phyloP scores from a whole-genome alignment of 148 eudicot genomes.

The Heliosperma pusillum region DNA sequence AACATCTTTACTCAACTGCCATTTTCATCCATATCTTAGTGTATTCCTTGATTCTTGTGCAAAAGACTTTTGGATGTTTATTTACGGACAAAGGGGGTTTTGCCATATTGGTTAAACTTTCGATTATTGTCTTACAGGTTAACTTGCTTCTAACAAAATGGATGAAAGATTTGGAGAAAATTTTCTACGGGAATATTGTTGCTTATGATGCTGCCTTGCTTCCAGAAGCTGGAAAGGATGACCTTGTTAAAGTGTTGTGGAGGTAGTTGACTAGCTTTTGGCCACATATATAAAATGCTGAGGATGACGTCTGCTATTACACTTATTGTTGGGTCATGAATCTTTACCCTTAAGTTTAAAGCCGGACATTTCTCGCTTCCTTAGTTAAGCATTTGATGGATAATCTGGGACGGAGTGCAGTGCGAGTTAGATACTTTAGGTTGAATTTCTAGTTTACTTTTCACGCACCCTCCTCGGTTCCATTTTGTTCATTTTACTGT shows the following conservation, averaged over 20 bases:
- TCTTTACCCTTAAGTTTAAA: slow-evolving; percentile 3
- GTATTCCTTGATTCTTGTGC: not conserved
- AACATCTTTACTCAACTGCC: not conserved
- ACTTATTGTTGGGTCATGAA: not conserved
- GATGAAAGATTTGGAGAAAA: slow-evolving; percentile 98
- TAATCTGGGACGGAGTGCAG: not conserved
- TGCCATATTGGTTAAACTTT: not conserved
- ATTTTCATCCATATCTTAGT: not conserved
- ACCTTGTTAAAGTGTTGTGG: slow-evolving; percentile 67
- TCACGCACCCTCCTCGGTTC: not conserved
- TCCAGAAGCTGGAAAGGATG: slow-evolving; percentile 82
- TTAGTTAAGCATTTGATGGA: not conserved
- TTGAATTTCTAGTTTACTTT: not conserved
- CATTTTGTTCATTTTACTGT: not conserved
- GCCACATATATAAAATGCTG: not conserved
- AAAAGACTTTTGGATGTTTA: not conserved
- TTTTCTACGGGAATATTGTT: slow-evolving; percentile 91
- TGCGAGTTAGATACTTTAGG: not conserved
- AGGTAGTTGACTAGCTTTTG: slow-evolving; percentile 42
- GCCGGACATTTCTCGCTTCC: not conserved
- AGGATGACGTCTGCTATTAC: not conserved
- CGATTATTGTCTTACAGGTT: slow-evolving; percentile 51
- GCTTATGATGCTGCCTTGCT: slow-evolving; percentile 85
- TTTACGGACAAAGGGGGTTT: not conserved
- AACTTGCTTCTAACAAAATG: slow-evolving; percentile 77